These are phyloP conservation scores for Babesia bigemina DNA, from an alignment of 169 alveolate genomes.

Conservation along the genomic window DNA sequence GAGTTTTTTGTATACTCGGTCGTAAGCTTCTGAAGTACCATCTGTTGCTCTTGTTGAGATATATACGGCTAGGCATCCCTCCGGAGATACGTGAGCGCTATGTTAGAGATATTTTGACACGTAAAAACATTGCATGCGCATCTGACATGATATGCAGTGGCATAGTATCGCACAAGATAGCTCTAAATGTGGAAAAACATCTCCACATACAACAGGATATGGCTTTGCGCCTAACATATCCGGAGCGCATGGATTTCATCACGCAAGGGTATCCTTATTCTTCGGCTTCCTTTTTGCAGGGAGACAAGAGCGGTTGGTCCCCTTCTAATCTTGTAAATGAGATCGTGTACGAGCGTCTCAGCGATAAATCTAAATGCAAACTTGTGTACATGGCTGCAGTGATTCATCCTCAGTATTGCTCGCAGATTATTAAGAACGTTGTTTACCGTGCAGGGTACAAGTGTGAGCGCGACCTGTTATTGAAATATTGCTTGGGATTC, in stretches of 20 bases:
- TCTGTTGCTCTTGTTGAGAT: conserved; percentile 47
- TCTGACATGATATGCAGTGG: conserved; percentile 60
- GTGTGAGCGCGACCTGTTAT: conserved; percentile 71
- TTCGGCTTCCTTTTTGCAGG: conserved; percentile 16
- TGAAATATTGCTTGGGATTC: conserved; percentile 52
- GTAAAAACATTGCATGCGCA: conserved; percentile 49
- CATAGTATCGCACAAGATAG: not conserved
- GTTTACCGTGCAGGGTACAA: conserved; percentile 71
- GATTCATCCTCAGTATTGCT: conserved; percentile 67
- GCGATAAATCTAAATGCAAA: conserved; percentile 62
- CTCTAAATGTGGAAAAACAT: not conserved
- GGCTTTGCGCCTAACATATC: conserved; percentile 49
- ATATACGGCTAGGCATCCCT: conserved; percentile 72
- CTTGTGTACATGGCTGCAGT: conserved; percentile 71
- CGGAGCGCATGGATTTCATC: conserved; percentile 44
- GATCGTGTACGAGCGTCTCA: conserved; percentile 32
- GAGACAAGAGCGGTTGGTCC: conserved; percentile 20
- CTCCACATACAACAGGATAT: conserved; percentile 7
- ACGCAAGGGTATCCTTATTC: conserved; percentile 64
- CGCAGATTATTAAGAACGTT: conserved; percentile 71
- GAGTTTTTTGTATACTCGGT: conserved; percentile 49
- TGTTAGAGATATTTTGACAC: conserved; percentile 63
- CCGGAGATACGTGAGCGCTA: conserved; percentile 71
- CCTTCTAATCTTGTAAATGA: conserved; percentile 55
- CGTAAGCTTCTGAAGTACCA: conserved; percentile 60